phyloP scores from a whole-genome alignment of 2,329 filamentous ascomycete species.

The Colletotrichum higginsianum region DNA sequence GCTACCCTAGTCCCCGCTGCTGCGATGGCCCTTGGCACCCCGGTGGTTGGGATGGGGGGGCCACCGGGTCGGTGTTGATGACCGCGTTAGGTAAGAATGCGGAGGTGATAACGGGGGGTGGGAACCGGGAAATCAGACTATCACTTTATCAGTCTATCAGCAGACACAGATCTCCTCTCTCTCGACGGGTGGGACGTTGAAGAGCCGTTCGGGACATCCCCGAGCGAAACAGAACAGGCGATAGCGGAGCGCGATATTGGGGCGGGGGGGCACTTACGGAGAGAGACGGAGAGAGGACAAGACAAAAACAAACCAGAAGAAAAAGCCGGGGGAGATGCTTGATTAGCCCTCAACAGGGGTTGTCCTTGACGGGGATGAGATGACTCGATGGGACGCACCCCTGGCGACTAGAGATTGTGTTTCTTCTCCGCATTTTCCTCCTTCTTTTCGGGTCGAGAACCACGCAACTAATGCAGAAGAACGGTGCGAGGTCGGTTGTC shows the following conservation, averaged over 20 bases:
- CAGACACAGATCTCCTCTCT: background rate
- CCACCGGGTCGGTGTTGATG: constrained; percentile 31
- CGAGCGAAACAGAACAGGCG: constrained; percentile 23
- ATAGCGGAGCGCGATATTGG: constrained; percentile 2
- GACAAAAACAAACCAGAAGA: background rate
- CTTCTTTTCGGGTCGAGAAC: background rate
- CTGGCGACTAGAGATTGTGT: background rate
- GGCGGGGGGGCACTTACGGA: background rate
- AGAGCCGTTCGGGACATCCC: constrained; percentile 32
- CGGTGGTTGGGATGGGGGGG: constrained; percentile 19
- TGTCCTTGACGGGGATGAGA: constrained; percentile 5
- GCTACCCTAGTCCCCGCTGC: too few species aligned
- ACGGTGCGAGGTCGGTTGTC: background rate
- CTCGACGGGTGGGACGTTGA: constrained; percentile 15
- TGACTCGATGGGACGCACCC: constrained; percentile 22
- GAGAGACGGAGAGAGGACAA: background rate
- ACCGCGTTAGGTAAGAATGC: constrained; percentile 38
- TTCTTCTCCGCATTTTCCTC: constrained; percentile 32
- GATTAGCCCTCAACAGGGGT: constrained; percentile 13
- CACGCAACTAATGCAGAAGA: background rate
- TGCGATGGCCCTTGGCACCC: constrained; percentile 7
- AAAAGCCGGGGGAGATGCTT: constrained; percentile 15
- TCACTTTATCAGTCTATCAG: background rate
- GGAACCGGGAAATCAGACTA: background rate
- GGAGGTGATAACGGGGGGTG: constrained; percentile 34